Evolutionary conservation across 495 filamentous ascomycete genomes (phyloP), one percentile per base, ranked within the genome.

Genomic region (Pseudoneurospora amorphoporcata): DNA sequence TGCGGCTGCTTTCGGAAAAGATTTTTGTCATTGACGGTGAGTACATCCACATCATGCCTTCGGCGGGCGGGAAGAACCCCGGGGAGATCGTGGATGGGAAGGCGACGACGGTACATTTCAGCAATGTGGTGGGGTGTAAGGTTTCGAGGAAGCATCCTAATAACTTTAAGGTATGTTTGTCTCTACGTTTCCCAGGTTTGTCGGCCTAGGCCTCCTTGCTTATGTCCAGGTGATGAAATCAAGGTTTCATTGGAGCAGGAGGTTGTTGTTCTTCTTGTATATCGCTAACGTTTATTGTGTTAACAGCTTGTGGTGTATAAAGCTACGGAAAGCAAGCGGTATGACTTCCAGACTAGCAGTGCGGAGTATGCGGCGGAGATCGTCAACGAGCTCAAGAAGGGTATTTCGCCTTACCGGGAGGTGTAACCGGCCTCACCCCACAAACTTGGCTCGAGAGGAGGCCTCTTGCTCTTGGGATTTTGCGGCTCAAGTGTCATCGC

Each of bases 11-110:
- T 42, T 90, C 92, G 4, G 90, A 93, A 77, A 90, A 92, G 45
- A 88, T 96, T 16, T 84, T 99, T 37, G 91, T 92, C 8, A 93
- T 99, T 74, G 95, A 98, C 78, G 93, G 93, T 65, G 95, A 99
- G 79, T 97, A 97, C 76, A 88, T 99, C 79, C 95, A 98, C 81
- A 94, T 98, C 75, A 91, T 97, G 86, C 94, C 95, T 4, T 84
- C 85, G 0, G 86, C 86, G 4, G 82, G 84, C 38, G 86, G 86
- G 40, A 88, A 88, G 76, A 65, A 65, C 53, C 53, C 53, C 12
- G 53, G 53, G 14, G 53, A 65, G 53, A 82, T 85, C 69, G 84
- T 86, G 39, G 90, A 86, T 82, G 86, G 87, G 23, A 98, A 97
- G 82, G 93, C 92, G 19, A 93, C 93, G 14, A 94, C 93, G 39